These are phyloP conservation scores for Lepidium africanum DNA, from an alignment of 345 rosid species.

Conservation along the genomic window DNA sequence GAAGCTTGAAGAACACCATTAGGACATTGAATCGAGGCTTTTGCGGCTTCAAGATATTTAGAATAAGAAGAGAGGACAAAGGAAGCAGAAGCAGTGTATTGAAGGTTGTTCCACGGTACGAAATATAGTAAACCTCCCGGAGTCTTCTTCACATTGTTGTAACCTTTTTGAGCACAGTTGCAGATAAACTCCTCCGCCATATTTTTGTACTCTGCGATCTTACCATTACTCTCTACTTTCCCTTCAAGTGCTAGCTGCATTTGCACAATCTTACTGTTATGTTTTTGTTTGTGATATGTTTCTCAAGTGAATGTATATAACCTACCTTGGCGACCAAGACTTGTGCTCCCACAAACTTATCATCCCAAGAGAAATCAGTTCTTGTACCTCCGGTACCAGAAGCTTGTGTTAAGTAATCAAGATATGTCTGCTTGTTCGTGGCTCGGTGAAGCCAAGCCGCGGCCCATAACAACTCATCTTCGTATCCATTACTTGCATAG, in stretches of 20 bases:
- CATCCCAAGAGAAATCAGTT: constrained; percentile 81
- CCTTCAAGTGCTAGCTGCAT: constrained; percentile 62
- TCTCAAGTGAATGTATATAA: neutral
- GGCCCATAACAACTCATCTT: constrained; percentile 92
- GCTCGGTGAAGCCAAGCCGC: constrained; percentile 95
- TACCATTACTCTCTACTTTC: constrained; percentile 13
- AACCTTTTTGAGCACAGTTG: constrained; percentile 74
- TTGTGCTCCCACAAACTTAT: constrained; percentile 82
- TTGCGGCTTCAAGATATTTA: constrained; percentile 34
- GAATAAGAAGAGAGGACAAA: constrained; percentile 37
- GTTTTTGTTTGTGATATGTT: neutral
- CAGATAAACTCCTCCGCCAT: constrained; percentile 90
- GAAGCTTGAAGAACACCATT: constrained; percentile 30
- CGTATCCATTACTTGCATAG: constrained; percentile 38
- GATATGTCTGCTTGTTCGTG: constrained; percentile 53
- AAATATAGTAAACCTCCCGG: constrained; percentile 62
- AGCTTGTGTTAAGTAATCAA: constrained; percentile 60
- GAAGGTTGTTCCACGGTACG: constrained; percentile 41
- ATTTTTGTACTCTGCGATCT: constrained; percentile 57
- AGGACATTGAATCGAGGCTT: constrained; percentile 35
- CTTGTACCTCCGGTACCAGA: constrained; percentile 53
- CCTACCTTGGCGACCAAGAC: constrained; percentile 79
- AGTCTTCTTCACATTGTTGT: constrained; percentile 28
- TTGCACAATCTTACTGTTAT: neutral
- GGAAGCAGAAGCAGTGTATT: constrained; percentile 43